These are phyloP conservation scores for Lentinula aciculospora DNA, from an alignment of 768 basidiomycete species.

Conservation along the genomic window DNA sequence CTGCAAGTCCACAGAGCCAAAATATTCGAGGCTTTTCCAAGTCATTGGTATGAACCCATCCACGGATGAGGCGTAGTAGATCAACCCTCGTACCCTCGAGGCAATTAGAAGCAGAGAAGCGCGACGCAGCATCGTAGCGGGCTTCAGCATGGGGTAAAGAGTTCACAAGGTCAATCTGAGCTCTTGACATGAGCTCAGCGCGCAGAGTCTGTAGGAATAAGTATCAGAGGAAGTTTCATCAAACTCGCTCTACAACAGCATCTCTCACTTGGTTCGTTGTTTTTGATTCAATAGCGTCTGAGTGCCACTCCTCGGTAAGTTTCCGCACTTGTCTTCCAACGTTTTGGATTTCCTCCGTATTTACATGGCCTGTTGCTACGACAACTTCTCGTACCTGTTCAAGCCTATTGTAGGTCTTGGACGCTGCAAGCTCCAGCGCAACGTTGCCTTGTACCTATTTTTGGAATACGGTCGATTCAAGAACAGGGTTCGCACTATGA, in stretches of 20 bases:
- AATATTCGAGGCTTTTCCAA: constrained; percentile 20
- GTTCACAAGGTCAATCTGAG: neutral
- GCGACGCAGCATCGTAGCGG: neutral
- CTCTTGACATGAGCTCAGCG: neutral
- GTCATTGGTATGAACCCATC: constrained; percentile 10
- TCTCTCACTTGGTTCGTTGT: neutral
- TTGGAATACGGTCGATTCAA: neutral
- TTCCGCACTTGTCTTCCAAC: neutral
- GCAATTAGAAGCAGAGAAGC: neutral
- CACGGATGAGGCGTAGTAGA: neutral
- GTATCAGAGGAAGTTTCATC: neutral
- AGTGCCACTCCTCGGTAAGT: neutral
- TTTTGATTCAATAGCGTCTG: neutral
- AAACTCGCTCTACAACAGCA: neutral
- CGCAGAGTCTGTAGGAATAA: neutral
- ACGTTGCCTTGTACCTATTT: neutral
- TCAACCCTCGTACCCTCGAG: neutral
- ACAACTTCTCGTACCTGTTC: neutral
- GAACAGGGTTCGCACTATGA: neutral
- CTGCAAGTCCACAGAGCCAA: constrained; percentile 17
- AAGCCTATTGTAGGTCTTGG: neutral
- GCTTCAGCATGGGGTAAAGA: neutral
- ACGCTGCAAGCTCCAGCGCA: neutral
- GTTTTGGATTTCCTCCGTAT: neutral
- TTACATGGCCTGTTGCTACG: neutral